A percentile compares a stretch with the other conserved stretches of the same genome.
Evolutionary conservation across 805 yeast species (phyloP).

Genomic region (Candida easanensis): DNA sequence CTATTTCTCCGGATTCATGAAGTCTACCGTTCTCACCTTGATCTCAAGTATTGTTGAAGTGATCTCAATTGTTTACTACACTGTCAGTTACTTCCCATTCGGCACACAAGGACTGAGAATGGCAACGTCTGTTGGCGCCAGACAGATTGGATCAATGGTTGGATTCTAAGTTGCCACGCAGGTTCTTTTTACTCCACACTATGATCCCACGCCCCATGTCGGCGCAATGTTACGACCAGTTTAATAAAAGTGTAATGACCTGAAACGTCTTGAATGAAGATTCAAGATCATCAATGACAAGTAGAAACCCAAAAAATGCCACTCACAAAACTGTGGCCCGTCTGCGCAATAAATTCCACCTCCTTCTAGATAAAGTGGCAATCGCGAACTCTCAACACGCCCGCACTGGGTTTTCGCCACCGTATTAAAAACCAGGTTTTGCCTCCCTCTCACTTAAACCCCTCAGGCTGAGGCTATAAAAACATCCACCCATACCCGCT

Average conservation of each 20-base stretch:
- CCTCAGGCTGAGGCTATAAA: not conserved
- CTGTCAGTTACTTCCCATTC: constrained; percentile 91
- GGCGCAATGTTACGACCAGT: not conserved
- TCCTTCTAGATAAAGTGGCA: not conserved
- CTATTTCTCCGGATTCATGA: constrained; percentile 65
- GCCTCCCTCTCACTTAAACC: constrained; percentile 4
- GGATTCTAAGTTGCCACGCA: constrained; percentile 8
- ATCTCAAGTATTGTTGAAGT: constrained; percentile 74
- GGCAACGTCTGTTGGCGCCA: constrained; percentile 54
- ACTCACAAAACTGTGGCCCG: too few relatives aligned
- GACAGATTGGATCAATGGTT: constrained; percentile 35
- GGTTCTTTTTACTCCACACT: not conserved
- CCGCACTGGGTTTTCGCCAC: constrained; percentile 11
- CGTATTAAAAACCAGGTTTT: constrained; percentile 6
- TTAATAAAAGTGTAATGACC: constrained; percentile 1
- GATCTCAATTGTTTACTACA: constrained; percentile 85
- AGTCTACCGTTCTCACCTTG: constrained; percentile 73
- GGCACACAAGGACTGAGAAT: constrained; percentile 76
- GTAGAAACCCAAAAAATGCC: too few relatives aligned
- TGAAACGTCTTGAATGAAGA: too few relatives aligned
- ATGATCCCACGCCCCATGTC: too few relatives aligned
- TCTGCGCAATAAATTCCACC: not conserved
- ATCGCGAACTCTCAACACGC: constrained; percentile 1
- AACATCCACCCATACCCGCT: constrained; percentile 1
- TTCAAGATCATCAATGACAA: too few relatives aligned